These are phyloP conservation scores for Quercus bicolor DNA, from an alignment of 306 rosid genomes.

Conservation along the genomic window DNA sequence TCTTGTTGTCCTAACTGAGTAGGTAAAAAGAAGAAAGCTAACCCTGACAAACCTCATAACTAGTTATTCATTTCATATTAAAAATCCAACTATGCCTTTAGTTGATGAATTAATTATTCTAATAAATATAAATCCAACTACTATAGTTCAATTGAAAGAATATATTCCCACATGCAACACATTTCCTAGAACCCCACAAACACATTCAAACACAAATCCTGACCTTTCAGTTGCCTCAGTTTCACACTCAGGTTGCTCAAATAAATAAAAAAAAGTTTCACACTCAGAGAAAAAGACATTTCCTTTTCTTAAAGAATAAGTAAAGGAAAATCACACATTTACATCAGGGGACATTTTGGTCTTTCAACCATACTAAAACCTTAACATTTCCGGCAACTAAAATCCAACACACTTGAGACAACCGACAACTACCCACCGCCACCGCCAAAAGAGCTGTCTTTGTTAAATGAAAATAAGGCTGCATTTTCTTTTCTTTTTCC, in stretches of 20 bases:
- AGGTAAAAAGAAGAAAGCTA: background rate
- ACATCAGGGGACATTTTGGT: conserved; percentile 23
- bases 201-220: background rate
- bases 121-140: conserved; percentile 10
- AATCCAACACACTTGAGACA: conserved; percentile 18
- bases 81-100: conserved; percentile 21
- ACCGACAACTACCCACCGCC: conserved; percentile 3
- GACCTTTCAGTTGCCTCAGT: background rate
- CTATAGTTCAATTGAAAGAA: conserved; percentile 4
- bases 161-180: conserved; percentile 14
- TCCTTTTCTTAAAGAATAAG: background rate
- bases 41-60: background rate
- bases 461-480: background rate
- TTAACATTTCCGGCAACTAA: conserved; percentile 34
- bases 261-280: background rate
- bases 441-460: conserved; percentile 8
- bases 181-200: conserved; percentile 16
- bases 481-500: conserved; percentile 19
- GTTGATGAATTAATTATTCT: conserved; percentile 12
- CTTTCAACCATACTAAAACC: conserved; percentile 23
- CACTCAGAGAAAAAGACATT: background rate
- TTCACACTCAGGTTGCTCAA: background rate
- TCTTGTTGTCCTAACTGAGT: background rate
- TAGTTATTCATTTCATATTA: background rate
- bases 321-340: background rate